Evolutionary conservation across 2,329 filamentous ascomycete species (phyloP).

Genomic region (Neoarthrinium moseri): DNA sequence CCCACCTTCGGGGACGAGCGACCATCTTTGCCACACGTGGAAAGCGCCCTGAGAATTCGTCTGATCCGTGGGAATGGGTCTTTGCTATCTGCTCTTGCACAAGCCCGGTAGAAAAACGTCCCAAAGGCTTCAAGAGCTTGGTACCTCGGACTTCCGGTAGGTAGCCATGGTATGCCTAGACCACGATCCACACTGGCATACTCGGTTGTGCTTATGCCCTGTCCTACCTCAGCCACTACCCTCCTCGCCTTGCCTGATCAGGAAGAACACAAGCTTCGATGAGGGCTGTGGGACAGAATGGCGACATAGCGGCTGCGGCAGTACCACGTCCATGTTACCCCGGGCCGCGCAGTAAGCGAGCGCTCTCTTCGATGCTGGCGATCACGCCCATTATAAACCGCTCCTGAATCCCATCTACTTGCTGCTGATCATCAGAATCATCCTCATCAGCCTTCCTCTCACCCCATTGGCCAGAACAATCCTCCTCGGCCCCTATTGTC

Average conservation of each 20-base stretch:
- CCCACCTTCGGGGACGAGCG: too few species aligned
- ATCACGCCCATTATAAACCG: constrained; percentile 4
- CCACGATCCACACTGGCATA: not conserved
- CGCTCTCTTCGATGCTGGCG: not conserved
- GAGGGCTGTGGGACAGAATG: not conserved
- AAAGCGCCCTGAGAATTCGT: too few species aligned
- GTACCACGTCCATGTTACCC: not conserved
- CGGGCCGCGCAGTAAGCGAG: not conserved
- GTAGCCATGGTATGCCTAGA: not conserved
- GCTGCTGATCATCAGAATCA: not conserved
- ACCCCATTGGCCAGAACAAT: not conserved
- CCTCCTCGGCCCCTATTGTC: not conserved
- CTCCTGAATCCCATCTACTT: not conserved
- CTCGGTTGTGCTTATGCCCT: not conserved
- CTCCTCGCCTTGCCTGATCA: not conserved
- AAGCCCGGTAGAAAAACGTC: too few species aligned
- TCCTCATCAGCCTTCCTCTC: not conserved
- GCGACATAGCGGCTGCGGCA: not conserved
- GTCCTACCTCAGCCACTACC: not conserved
- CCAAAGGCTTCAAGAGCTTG: too few species aligned
- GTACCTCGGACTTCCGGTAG: not conserved
- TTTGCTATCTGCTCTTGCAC: too few species aligned
- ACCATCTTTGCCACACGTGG: too few species aligned
- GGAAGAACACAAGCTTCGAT: not conserved
- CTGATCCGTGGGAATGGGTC: too few species aligned